Base-by-base conservation (phyloP, 805 yeast genomes). In the Lipomyces japonicus region DNA sequence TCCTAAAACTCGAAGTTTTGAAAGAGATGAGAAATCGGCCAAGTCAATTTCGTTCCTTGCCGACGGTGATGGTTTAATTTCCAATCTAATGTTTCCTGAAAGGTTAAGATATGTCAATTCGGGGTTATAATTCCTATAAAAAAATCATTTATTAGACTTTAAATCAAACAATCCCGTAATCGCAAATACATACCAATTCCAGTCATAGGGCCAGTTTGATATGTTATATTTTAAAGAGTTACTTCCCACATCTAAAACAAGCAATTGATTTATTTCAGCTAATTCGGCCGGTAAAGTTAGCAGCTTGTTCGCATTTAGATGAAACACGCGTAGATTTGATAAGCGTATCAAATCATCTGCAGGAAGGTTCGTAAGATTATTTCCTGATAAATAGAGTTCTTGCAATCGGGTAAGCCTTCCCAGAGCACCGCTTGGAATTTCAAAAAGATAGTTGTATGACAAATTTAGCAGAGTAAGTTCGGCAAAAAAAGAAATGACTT, bases 121-220 rank as follows among this genome's bases (percentile, higher is more conserved):
- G 46, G 76, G 72, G 64, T 93, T 93, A 72, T 81, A 82, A 61
- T 84, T 82, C 56, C 54, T 50, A 6, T 24, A 19, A 2, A 18
- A 9, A 3, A 19, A 18, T 37, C 37, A 24, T 24, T 31, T 42
- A 36, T 4, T 9, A 18, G 9, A 22, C 16, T 7, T 14, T 6
- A n/a, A n/a, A n/a, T n/a, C 40, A 28, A 3, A n/a, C 22, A 4
- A 9, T 16, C 14, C 28, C 25, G 12, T 2, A 23, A 14, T 34
- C 7, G 2, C 12, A 14, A n/a, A 21, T 4, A 42, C 51, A 14
- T 36, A 50, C 98, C 98, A 93, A 68, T 88, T 93, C 97, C 97
- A 93, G 65, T 93, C 98, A 64, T 87, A 91, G 14, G 93, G 95
- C 77, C 89, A 86, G 66, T 93, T 93, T 2, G 93, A 84, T 48